A percentile compares a stretch with the other conserved stretches of the same genome.
Conservation (phyloP, 2,329 filamentous ascomycete species). For the Furcasterigmium furcatum region DNA sequence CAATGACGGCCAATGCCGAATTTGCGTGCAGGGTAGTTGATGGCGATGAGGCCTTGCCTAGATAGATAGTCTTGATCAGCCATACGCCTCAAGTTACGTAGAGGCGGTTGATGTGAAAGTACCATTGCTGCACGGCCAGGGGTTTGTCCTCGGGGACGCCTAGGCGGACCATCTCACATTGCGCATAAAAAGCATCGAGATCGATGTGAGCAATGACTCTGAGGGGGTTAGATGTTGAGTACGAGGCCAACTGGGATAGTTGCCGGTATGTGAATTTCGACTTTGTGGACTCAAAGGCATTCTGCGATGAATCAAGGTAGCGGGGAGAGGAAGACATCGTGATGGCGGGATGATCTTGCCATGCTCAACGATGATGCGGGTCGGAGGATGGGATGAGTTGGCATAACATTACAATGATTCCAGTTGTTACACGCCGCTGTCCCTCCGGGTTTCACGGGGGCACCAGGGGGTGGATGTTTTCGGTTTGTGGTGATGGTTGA, state of each 20-base stretch:
- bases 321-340: conserved; percentile 11
- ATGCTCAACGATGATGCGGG: background rate
- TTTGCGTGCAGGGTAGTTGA: conserved; percentile 88
- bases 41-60: conserved; percentile 87
- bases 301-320: conserved; percentile 10
- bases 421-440: too few relatives aligned
- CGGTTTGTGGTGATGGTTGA: too few relatives aligned
- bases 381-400: too few relatives aligned
- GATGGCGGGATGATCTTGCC: background rate
- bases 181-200: conserved; percentile 95
- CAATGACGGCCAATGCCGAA: conserved; percentile 80
- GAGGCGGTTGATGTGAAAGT: too few relatives aligned
- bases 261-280: conserved; percentile 87
- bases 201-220: conserved; percentile 90
- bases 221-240: conserved; percentile 70
- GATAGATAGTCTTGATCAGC: background rate
- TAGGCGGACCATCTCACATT: conserved; percentile 91
- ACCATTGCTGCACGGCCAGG: conserved; percentile 92
- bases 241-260: conserved; percentile 70
- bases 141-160: conserved; percentile 71
- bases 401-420: too few relatives aligned
- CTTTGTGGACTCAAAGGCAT: conserved; percentile 6
- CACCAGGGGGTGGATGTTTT: too few relatives aligned
- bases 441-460: too few relatives aligned
- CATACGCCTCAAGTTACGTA: too few relatives aligned